These are phyloP conservation scores for Coemansia sp. DNA, from an alignment of 192 early-diverging fungal species.

Conservation along the genomic window DNA sequence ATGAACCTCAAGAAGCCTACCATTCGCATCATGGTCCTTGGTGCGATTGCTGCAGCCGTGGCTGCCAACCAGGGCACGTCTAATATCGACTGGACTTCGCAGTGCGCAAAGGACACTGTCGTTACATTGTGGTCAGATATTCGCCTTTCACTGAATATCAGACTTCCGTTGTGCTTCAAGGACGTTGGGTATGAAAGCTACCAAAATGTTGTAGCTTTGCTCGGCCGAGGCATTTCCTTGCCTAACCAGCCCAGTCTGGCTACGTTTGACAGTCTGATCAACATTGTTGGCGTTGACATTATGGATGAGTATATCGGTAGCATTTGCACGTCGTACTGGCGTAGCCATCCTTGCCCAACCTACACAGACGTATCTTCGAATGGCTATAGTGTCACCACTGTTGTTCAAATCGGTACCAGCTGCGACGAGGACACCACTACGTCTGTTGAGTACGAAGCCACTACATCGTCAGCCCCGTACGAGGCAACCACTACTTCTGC, in stretches of 20 bases:
- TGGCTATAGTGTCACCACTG: background rate
- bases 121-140: conserved; percentile 4
- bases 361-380: background rate
- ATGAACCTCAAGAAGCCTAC: conserved; percentile 22
- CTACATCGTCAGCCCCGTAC: background rate
- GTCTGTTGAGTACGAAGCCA: background rate
- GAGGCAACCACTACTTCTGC: background rate
- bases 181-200: conserved; percentile 3
- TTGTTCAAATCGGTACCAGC: background rate
- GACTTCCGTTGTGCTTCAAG: background rate
- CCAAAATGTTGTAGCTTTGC: conserved; percentile 2
- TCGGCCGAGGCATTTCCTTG: background rate
- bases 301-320: conserved; percentile 11
- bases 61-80: background rate
- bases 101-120: conserved; percentile 12
- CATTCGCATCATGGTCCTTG: conserved; percentile 11
- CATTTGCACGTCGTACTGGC: conserved; percentile 12
- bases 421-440: background rate
- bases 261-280: background rate
- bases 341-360: conserved; percentile 5
- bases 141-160: background rate
- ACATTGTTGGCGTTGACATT: conserved; percentile 8
- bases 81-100: conserved; percentile 12
- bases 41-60: conserved; percentile 15
- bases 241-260: conserved; percentile 1